phyloP scores from a whole-genome alignment of 2,329 filamentous ascomycete species.

The Botryotinia convoluta region DNA sequence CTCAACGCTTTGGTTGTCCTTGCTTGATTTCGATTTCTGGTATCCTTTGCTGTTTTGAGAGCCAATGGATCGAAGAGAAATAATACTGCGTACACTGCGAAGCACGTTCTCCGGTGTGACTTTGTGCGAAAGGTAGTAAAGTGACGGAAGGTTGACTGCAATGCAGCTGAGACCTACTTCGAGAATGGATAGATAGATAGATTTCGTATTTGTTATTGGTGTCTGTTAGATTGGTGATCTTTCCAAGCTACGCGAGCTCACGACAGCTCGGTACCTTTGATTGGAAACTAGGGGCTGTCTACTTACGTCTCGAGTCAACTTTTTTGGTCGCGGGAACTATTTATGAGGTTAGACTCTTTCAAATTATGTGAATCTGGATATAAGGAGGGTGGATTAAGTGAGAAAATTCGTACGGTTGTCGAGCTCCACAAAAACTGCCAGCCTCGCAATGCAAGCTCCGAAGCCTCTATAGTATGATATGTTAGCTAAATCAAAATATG shows the following conservation, averaged over 20 bases:
- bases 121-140: slow-evolving; percentile 4
- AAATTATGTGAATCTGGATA: too few relatives aligned
- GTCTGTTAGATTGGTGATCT: too few relatives aligned
- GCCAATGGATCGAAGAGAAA: slow-evolving; percentile 7
- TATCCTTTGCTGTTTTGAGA: neutral
- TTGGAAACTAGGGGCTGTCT: too few relatives aligned
- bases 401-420: neutral
- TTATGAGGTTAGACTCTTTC: too few relatives aligned
- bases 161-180: slow-evolving; percentile 10
- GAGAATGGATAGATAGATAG: neutral
- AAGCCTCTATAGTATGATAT: neutral
- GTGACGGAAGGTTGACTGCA: slow-evolving; percentile 14
- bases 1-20: neutral
- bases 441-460: slow-evolving; percentile 6
- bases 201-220: neutral
- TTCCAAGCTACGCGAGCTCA: too few relatives aligned
- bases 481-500: too few relatives aligned
- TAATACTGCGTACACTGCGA: slow-evolving; percentile 5
- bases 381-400: too few relatives aligned
- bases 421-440: neutral
- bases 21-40: neutral
- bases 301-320: too few relatives aligned
- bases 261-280: too few relatives aligned
- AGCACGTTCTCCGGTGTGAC: slow-evolving; percentile 12
- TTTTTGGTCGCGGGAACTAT: neutral